Evolutionary conservation across 495 filamentous ascomycete genomes (phyloP).

Genomic region (Immersiella caudata): DNA sequence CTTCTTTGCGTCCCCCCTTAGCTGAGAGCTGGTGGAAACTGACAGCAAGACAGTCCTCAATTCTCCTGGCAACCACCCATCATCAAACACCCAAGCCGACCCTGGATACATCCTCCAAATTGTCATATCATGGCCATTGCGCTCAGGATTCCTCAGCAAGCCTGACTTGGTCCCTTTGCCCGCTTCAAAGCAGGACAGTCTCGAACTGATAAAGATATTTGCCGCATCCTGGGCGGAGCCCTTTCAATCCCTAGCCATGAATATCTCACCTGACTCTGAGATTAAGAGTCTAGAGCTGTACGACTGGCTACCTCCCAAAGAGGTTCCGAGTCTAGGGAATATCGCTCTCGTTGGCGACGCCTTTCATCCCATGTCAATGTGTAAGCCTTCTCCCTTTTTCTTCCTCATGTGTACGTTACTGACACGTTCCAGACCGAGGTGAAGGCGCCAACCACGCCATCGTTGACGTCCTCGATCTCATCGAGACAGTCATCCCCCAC

Average conservation of each 20-base stretch:
- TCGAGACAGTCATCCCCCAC: conserved; percentile 24
- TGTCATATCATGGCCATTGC: conserved; percentile 55
- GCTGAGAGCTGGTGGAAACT: neutral
- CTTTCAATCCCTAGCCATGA: conserved; percentile 51
- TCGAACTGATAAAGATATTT: conserved; percentile 56
- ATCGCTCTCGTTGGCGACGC: conserved; percentile 63
- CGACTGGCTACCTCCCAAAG: conserved; percentile 55
- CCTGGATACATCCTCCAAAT: conserved; percentile 49
- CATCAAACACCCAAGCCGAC: neutral
- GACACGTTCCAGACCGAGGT: conserved; percentile 39
- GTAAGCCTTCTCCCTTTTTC: conserved; percentile 47
- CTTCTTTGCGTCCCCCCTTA: neutral
- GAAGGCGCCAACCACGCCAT: conserved; percentile 51
- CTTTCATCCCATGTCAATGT: conserved; percentile 64
- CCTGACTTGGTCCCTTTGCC: conserved; percentile 43
- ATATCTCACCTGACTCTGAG: conserved; percentile 51
- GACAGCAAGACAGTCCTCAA: conserved; percentile 35
- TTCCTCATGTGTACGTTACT: neutral
- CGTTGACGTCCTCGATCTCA: conserved; percentile 42
- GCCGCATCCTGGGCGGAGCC: conserved; percentile 59
- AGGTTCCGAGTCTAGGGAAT: conserved; percentile 35
- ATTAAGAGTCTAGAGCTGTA: conserved; percentile 55
- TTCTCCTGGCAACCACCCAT: conserved; percentile 32
- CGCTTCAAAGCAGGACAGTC: conserved; percentile 39
- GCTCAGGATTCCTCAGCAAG: conserved; percentile 31